phyloP scores from a whole-genome alignment of 192 early-diverging fungal genomes.

The Irineochytrium annulatum region DNA sequence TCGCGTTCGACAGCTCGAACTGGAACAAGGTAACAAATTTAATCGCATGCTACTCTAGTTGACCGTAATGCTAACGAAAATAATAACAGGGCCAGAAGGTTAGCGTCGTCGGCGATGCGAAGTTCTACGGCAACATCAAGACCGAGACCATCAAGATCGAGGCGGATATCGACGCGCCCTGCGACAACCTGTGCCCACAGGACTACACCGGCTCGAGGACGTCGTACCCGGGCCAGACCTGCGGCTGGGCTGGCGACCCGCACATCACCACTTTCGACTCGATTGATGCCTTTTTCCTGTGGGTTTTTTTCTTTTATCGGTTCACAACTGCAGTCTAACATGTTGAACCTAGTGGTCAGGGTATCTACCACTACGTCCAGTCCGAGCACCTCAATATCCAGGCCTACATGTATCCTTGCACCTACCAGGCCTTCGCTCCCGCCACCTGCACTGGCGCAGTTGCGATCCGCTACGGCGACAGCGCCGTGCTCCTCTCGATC shows the following conservation, averaged over 20 bases:
- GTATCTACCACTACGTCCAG: no score
- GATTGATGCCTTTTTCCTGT: no score
- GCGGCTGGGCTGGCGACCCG: no score
- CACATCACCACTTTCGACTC: no score
- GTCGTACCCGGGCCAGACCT: neutral
- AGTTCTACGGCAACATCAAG: neutral
- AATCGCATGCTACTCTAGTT: no score
- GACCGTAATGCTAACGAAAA: no score
- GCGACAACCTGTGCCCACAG: neutral
- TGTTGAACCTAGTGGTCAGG: no score
- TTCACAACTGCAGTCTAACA: no score
- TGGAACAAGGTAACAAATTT: neutral
- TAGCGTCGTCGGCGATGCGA: neutral
- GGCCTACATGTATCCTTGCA: neutral
- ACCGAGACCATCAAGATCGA: neutral
- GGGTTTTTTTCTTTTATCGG: no score
- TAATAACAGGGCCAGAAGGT: neutral
- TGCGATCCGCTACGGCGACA: neutral
- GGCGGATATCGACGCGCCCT: neutral
- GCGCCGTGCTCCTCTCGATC: neutral
- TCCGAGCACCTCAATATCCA: neutral
- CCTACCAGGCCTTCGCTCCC: neutral
- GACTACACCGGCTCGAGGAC: neutral
- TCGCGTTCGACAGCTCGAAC: neutral
- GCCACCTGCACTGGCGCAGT: neutral